phyloP scores from a whole-genome alignment of 108 stramenopile genomes.

The Skeletonema tropicum region DNA sequence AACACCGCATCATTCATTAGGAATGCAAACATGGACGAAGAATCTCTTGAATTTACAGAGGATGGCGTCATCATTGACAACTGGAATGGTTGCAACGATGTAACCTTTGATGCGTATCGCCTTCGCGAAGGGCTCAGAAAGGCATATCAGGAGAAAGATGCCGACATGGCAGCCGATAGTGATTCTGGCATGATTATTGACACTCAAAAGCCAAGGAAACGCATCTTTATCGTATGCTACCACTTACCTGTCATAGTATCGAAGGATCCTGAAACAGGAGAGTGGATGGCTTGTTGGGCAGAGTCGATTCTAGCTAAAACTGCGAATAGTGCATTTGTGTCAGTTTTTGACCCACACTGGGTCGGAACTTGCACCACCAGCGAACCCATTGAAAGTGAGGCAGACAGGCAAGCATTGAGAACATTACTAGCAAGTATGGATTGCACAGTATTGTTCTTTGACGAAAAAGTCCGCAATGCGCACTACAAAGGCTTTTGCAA shows the following conservation, averaged over 20 bases:
- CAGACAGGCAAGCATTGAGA: constrained; percentile 51
- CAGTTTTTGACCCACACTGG: constrained; percentile 61
- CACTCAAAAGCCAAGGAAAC: constrained; percentile 16
- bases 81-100: constrained; percentile 38
- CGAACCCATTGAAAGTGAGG: constrained; percentile 38
- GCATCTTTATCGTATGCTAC: constrained; percentile 66
- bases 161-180: constrained; percentile 6
- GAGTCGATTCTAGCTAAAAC: constrained; percentile 76
- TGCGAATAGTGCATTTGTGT: constrained; percentile 40
- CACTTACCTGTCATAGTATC: constrained; percentile 68
- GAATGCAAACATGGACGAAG: constrained; percentile 8
- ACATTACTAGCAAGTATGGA: constrained; percentile 58
- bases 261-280: constrained; percentile 36
- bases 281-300: constrained; percentile 65
- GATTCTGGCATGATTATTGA: constrained; percentile 6
- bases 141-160: background rate
- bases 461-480: constrained; percentile 37
- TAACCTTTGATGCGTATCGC: constrained; percentile 20
- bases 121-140: constrained; percentile 17
- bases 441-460: constrained; percentile 75
- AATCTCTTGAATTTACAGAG: constrained; percentile 20
- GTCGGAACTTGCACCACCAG: constrained; percentile 62
- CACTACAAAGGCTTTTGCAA: constrained; percentile 80
- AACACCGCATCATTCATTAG: constrained; percentile 15
- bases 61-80: constrained; percentile 44